Conservation (phyloP, 78 protist genomes). For the Dictyostelium citrinum region DNA sequence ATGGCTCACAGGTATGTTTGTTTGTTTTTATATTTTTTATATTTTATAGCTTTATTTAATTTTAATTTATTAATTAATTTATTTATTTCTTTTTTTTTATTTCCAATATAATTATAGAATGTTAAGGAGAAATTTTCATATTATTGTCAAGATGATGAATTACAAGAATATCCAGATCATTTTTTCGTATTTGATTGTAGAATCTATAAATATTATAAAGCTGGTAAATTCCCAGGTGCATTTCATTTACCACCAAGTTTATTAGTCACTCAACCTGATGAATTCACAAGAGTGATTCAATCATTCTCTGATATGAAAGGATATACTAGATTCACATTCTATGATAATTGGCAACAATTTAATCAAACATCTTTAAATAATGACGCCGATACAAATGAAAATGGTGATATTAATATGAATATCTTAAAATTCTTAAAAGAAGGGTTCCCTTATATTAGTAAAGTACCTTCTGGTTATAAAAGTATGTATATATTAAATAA, state of each 20-base stretch:
- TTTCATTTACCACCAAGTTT: constrained; percentile 64
- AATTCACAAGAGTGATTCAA: constrained; percentile 5
- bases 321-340: constrained; percentile 43
- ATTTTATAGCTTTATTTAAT: background rate
- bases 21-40: background rate
- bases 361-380: background rate
- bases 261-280: constrained; percentile 54
- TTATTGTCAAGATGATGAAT: constrained; percentile 42
- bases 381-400: constrained; percentile 69
- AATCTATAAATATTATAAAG: constrained; percentile 47
- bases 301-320: constrained; percentile 41
- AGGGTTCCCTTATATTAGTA: constrained; percentile 50
- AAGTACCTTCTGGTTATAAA: constrained; percentile 59
- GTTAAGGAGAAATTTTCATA: constrained; percentile 39
- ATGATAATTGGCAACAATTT: constrained; percentile 73
- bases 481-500: background rate
- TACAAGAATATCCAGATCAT: background rate
- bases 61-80: background rate
- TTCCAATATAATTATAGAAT: background rate
- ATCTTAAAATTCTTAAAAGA: constrained; percentile 58
- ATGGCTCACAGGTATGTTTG: constrained; percentile 26
- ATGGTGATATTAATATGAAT: constrained; percentile 76
- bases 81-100: background rate
- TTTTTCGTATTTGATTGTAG: constrained; percentile 67
- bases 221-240: constrained; percentile 49